Conservation (phyloP, 1,139 yeast species). For the Suhomyces kunorum region DNA sequence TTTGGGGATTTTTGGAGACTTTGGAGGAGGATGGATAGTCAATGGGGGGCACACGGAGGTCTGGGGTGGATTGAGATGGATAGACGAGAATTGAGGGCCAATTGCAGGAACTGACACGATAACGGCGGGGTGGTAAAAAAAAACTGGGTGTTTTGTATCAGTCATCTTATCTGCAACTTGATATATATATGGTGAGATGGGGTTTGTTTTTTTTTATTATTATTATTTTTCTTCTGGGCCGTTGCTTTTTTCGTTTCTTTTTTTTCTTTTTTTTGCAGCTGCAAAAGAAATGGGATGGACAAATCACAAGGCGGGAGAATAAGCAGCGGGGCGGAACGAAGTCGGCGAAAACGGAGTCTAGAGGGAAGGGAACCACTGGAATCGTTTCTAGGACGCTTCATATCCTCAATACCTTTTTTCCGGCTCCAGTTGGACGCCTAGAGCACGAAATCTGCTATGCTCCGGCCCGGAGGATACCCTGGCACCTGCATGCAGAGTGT, state of each 20-base stretch:
- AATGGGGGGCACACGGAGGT: constrained; percentile 1
- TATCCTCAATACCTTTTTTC: too few species aligned
- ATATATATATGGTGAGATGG: constrained; percentile 12
- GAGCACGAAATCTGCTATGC: not conserved
- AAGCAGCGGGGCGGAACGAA: constrained; percentile 3
- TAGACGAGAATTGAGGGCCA: constrained; percentile 4
- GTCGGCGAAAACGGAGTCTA: not conserved
- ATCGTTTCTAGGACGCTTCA: too few species aligned
- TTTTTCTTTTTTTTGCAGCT: constrained; percentile 8
- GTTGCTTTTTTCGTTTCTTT: constrained; percentile 13
- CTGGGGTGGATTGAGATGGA: not conserved
- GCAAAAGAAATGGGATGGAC: constrained; percentile 12
- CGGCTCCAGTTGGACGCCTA: too few species aligned
- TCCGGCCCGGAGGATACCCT: not conserved
- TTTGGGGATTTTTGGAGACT: too few species aligned
- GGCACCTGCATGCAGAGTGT: constrained; percentile 8
- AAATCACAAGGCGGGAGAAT: constrained; percentile 11
- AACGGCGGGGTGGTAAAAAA: not conserved
- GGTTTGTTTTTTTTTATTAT: constrained; percentile 9
- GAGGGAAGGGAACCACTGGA: not conserved
- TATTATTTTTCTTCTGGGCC: constrained; percentile 10
- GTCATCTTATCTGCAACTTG: constrained; percentile 13
- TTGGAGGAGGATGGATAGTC: not conserved
- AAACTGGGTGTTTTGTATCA: not conserved
- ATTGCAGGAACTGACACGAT: not conserved